phyloP scores from a whole-genome alignment of 2,329 filamentous ascomycete genomes.

The Pestalotiopsis sp. region DNA sequence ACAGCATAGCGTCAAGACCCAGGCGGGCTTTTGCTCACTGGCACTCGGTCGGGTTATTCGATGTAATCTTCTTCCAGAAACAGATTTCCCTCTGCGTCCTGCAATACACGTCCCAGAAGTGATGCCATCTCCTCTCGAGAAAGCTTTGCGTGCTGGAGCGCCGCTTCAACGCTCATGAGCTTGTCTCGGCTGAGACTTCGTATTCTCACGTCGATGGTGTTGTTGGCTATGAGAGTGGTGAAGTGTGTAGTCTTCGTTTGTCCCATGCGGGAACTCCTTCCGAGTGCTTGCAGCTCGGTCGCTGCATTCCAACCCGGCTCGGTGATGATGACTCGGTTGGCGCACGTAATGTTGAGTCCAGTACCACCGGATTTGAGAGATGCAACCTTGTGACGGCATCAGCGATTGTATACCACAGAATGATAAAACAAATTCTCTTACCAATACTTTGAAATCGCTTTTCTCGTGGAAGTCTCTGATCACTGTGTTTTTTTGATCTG shows the following conservation, averaged over 20 bases:
- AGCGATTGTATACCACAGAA: constrained; percentile 14
- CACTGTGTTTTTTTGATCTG: constrained; percentile 18
- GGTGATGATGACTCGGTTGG: constrained; percentile 56
- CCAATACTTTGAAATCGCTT: constrained; percentile 32
- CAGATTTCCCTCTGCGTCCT: background rate
- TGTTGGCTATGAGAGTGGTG: constrained; percentile 56
- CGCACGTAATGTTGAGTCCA: constrained; percentile 43
- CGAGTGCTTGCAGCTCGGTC: constrained; percentile 41
- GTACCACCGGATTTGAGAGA: constrained; percentile 39
- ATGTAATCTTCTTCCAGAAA: background rate
- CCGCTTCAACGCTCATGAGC: constrained; percentile 35
- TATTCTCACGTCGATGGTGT: constrained; percentile 62
- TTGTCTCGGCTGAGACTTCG: constrained; percentile 60
- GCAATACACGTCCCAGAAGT: background rate
- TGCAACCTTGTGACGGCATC: constrained; percentile 31
- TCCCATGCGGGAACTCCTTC: constrained; percentile 49
- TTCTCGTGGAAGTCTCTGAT: constrained; percentile 27
- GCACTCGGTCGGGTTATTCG: background rate
- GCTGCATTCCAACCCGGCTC: constrained; percentile 66
- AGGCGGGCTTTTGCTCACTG: background rate
- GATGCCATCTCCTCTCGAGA: background rate
- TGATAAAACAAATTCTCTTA: constrained; percentile 23
- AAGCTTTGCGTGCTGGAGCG: no score
- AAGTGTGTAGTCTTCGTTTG: constrained; percentile 64
- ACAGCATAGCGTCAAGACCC: background rate